phyloP scores from a whole-genome alignment of 2,329 filamentous ascomycete species.

The Phaeophleospora eucalypticola region DNA sequence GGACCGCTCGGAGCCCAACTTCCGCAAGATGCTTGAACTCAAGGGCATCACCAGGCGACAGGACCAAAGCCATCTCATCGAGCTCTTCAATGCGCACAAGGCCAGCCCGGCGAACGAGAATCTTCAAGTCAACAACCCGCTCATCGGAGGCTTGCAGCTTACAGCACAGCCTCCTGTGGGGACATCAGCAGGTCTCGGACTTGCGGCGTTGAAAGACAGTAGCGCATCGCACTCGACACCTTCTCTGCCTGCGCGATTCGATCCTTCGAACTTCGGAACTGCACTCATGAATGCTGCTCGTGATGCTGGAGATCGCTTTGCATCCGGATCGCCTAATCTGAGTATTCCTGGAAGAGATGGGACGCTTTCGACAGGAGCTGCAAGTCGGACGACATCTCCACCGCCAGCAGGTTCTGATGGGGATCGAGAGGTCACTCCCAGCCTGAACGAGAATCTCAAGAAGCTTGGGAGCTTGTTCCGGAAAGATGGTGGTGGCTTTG shows the following conservation, averaged over 20 bases:
- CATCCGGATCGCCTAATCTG: slow-evolving; percentile 53
- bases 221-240: slow-evolving; percentile 29
- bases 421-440: slow-evolving; percentile 52
- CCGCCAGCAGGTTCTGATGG: slow-evolving; percentile 23
- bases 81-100: slow-evolving; percentile 86
- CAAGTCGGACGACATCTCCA: slow-evolving; percentile 31
- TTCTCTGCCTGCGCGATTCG: slow-evolving; percentile 56
- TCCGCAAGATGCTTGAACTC: slow-evolving; percentile 90
- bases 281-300: slow-evolving; percentile 77
- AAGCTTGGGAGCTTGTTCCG: slow-evolving; percentile 97
- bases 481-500: slow-evolving; percentile 64
- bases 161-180: slow-evolving; percentile 36
- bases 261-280: slow-evolving; percentile 76
- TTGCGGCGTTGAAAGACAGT: slow-evolving; percentile 39
- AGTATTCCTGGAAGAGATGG: slow-evolving; percentile 27
- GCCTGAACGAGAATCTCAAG: slow-evolving; percentile 88
- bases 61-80: slow-evolving; percentile 77
- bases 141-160: slow-evolving; percentile 64
- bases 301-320: slow-evolving; percentile 73
- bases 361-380: slow-evolving; percentile 27
- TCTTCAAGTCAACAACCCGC: slow-evolving; percentile 61
- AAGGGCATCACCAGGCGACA: slow-evolving; percentile 79
- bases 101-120: slow-evolving; percentile 62
- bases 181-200: slow-evolving; percentile 17
- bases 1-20: slow-evolving; percentile 89